Base-by-base conservation (phyloP, 257 asterid species). In the Leptodermis oblonga region DNA sequence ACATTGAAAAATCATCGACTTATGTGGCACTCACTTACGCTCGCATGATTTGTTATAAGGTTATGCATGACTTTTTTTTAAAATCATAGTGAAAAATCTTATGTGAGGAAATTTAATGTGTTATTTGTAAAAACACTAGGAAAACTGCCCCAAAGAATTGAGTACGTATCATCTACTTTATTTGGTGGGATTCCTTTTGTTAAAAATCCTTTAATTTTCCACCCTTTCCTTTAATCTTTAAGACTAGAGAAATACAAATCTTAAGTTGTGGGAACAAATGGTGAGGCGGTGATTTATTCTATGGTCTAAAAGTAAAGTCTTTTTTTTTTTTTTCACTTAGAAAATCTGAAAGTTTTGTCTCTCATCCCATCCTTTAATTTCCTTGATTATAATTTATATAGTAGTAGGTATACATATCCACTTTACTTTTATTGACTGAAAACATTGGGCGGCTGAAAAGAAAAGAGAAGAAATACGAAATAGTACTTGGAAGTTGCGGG, bases 341-440 rank as follows among this genome's bases (percentile, higher is more conserved):
- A 71, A 69, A 37, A 23, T 25, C 56, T 55, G 31, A 9, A 34
- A 64, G 36, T 1, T 6, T 39, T 11, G 37, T 36, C 25, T 52
- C 66, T 20, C 11, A n/a, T n/a, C n/a, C n/a, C n/a, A n/a, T n/a
- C n/a, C n/a, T n/a, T n/a, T n/a, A n/a, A n/a, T n/a, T n/a, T n/a
- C n/a, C n/a, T n/a, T n/a, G n/a, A n/a, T n/a, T n/a, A n/a, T n/a
- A n/a, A n/a, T n/a, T n/a, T n/a, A n/a, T n/a, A n/a, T n/a, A n/a
- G n/a, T n/a, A 13, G 31, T 30, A 59, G 66, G 45, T 61, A 15
- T n/a, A n/a, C n/a, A 36, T 46, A 26, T 59, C 28, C 33, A 72
- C 76, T 75, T 79, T 79, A 70, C 46, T 70, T 80, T 51, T 7
- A 71, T 80, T 79, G 77, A 75, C 81, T 70, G 49, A 73, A 77